A percentile compares a stretch with the other conserved stretches of the same genome.
Conservation (phyloP, 148 eudicot species). For the Nepenthes gracilis region DNA sequence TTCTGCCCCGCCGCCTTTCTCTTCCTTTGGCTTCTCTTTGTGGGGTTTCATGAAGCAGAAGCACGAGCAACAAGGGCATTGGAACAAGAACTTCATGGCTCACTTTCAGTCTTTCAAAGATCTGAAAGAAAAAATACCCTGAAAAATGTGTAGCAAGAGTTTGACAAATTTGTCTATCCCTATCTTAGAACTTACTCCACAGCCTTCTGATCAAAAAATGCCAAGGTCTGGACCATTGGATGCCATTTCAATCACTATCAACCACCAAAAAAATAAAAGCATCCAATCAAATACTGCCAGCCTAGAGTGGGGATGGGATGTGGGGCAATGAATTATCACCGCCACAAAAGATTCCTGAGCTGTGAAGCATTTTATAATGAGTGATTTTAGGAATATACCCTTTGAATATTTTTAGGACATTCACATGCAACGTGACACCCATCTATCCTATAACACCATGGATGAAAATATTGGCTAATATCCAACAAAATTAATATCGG, state of each 20-base stretch:
- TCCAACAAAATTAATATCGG: too few relatives aligned
- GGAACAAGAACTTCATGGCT: constrained; percentile 47
- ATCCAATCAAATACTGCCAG: background rate
- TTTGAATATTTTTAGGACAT: too few relatives aligned
- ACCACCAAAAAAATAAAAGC: background rate
- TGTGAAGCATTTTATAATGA: constrained; percentile 11
- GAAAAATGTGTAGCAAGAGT: background rate
- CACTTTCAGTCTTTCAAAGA: background rate
- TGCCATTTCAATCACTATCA: constrained; percentile 24
- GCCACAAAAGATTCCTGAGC: constrained; percentile 9
- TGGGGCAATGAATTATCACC: constrained; percentile 9
- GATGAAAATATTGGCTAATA: too few relatives aligned
- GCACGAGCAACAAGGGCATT: constrained; percentile 47
- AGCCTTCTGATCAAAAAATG: background rate
- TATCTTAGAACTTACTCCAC: constrained; percentile 8
- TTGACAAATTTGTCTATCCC: background rate
- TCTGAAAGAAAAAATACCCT: background rate
- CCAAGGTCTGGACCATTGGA: constrained; percentile 13
- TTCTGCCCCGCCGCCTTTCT: constrained; percentile 10
- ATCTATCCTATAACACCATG: too few relatives aligned
- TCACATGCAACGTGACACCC: too few relatives aligned
- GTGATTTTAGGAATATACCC: too few relatives aligned
- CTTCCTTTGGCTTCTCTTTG: constrained; percentile 31
- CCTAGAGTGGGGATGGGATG: constrained; percentile 11
- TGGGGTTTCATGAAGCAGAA: constrained; percentile 47